Evolutionary conservation across 1,284 basidiomycete species (phyloP).

Genomic region (Apiotrichum siamense): DNA sequence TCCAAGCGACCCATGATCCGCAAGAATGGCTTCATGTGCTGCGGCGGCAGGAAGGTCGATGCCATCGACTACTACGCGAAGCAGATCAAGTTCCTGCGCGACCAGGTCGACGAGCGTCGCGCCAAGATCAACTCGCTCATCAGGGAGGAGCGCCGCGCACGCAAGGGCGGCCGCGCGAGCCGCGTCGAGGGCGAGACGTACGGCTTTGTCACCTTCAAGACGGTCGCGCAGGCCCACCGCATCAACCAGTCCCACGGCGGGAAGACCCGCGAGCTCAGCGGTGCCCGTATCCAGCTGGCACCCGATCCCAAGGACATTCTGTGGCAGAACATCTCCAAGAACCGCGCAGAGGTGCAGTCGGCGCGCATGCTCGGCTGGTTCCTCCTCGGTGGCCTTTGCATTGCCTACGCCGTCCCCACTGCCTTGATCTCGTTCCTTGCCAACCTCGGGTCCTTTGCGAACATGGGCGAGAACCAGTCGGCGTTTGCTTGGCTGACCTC

Average conservation of each 20-base stretch:
- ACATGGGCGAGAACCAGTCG: too few relatives aligned
- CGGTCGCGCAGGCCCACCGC: conserved; percentile 71
- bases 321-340: conserved; percentile 79
- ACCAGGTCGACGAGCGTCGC: conserved; percentile 71
- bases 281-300: conserved; percentile 38
- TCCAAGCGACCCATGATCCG: conserved; percentile 67
- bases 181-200: conserved; percentile 65
- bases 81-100: conserved; percentile 57
- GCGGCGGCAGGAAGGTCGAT: conserved; percentile 68
- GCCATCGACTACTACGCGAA: conserved; percentile 78
- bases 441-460: conserved; percentile 54
- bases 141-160: conserved; percentile 36
- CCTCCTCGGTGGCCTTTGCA: conserved; percentile 68
- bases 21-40: conserved; percentile 64
- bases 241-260: conserved; percentile 45
- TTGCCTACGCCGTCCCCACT: conserved; percentile 81
- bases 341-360: conserved; percentile 59
- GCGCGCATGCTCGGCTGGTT: conserved; percentile 69
- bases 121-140: conserved; percentile 59
- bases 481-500: background rate
- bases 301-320: conserved; percentile 52
- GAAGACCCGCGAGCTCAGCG: conserved; percentile 39
- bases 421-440: conserved; percentile 68
- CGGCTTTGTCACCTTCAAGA: conserved; percentile 88
- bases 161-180: conserved; percentile 28